Percentiles rank a stretch among this genome's conserved stretches.
phyloP scores from a whole-genome alignment of 2,329 filamentous ascomycete genomes.

The Aaosphaeria arxii region DNA sequence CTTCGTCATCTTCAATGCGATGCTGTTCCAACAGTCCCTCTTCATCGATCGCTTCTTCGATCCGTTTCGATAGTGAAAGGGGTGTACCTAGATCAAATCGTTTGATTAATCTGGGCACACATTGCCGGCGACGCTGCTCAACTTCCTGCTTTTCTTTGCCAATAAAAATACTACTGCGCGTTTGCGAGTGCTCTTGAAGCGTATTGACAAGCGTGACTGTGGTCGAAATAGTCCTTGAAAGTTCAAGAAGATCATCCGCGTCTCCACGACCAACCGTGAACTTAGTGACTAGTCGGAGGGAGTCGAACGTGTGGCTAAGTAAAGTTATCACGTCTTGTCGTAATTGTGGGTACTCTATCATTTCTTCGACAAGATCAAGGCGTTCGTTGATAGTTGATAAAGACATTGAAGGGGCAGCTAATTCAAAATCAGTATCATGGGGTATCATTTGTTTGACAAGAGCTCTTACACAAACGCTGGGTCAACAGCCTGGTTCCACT shows the following conservation, averaged over 20 bases:
- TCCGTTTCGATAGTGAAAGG: slow-evolving; percentile 64
- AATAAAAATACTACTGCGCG: slow-evolving; percentile 11
- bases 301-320: slow-evolving; percentile 76
- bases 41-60: slow-evolving; percentile 82
- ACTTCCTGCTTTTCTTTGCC: slow-evolving; percentile 3
- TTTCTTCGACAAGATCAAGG: slow-evolving; percentile 75
- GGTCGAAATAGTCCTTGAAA: slow-evolving; percentile 76
- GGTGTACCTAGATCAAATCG: slow-evolving; percentile 68
- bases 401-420: slow-evolving; percentile 82
- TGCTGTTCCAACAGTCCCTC: slow-evolving; percentile 83
- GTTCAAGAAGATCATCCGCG: slow-evolving; percentile 80
- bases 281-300: slow-evolving; percentile 86
- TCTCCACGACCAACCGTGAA: slow-evolving; percentile 92
- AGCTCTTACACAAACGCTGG: slow-evolving; percentile 68
- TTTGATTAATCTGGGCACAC: slow-evolving; percentile 43
- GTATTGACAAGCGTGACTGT: slow-evolving; percentile 61
- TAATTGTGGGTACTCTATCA: slow-evolving; percentile 65
- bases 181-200: slow-evolving; percentile 19
- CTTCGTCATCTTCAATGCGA: slow-evolving; percentile 69
- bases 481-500: slow-evolving; percentile 82
- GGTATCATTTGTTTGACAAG: not conserved
- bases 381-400: slow-evolving; percentile 73
- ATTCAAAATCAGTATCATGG: slow-evolving; percentile 9
- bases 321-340: slow-evolving; percentile 67
- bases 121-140: slow-evolving; percentile 19